Evolutionary conservation across 2,329 filamentous ascomycete genomes (phyloP).

Genomic region (Chrysosporium keratinophilum): DNA sequence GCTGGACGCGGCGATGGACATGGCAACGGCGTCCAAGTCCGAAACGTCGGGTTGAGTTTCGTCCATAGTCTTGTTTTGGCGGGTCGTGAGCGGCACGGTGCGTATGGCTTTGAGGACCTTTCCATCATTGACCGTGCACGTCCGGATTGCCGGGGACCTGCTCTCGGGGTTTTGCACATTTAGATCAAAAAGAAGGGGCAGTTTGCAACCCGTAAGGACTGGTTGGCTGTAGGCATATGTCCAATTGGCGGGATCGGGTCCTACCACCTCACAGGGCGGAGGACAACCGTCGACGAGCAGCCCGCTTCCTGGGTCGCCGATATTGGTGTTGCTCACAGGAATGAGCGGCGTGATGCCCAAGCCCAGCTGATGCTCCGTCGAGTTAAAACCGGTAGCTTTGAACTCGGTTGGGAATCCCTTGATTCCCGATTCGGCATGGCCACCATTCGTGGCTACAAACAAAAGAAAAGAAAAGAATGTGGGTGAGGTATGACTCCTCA

Average conservation of each 20-base stretch:
- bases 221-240: background rate
- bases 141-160: conserved; percentile 3
- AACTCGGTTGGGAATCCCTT: conserved; percentile 1
- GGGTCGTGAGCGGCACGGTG: background rate
- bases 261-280: background rate
- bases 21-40: background rate
- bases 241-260: conserved; percentile 12
- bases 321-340: background rate
- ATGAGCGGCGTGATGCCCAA: background rate
- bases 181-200: conserved; percentile 12
- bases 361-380: background rate
- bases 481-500: background rate
- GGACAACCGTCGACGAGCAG: conserved; percentile 17
- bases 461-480: background rate
- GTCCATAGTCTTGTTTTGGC: background rate
- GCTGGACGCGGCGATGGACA: background rate
- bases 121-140: background rate
- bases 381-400: background rate
- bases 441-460: background rate
- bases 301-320: background rate
- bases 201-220: conserved; percentile 4
- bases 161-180: conserved; percentile 7
- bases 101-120: background rate
- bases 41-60: background rate
- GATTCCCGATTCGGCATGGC: background rate